Evolutionary conservation across 1,284 basidiomycete genomes (phyloP).

Genomic region (Xerocomus amazonicus): DNA sequence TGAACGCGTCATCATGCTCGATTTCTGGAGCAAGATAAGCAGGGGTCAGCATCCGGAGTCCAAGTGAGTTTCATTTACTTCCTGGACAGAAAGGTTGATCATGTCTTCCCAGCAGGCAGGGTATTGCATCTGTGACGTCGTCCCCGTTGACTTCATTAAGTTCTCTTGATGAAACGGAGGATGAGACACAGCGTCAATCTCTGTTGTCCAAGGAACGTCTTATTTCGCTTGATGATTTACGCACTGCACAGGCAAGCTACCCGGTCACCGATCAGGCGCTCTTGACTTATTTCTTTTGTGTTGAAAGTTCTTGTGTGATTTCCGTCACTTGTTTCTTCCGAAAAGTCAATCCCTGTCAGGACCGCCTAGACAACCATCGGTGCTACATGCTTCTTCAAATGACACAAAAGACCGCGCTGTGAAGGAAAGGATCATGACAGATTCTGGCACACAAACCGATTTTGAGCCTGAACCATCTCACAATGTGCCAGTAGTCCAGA

Average conservation of each 20-base stretch:
- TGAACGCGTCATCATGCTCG: slow-evolving; percentile 86
- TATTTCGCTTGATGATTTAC: slow-evolving; percentile 39
- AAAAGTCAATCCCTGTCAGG: slow-evolving; percentile 6
- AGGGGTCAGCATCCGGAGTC: slow-evolving; percentile 39
- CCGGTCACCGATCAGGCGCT: neutral
- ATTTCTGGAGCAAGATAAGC: slow-evolving; percentile 90
- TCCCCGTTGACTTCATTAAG: slow-evolving; percentile 75
- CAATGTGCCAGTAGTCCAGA: slow-evolving; percentile 7
- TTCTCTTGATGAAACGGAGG: slow-evolving; percentile 60
- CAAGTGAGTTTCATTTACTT: slow-evolving; percentile 37
- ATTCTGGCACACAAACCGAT: slow-evolving; percentile 30
- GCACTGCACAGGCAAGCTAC: slow-evolving; percentile 36
- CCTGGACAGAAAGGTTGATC: neutral
- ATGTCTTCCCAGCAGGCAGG: slow-evolving; percentile 30
- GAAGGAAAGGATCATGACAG: slow-evolving; percentile 14
- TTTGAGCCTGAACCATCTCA: slow-evolving; percentile 11
- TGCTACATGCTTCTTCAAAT: neutral
- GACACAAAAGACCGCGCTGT: slow-evolving; percentile 1
- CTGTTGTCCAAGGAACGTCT: slow-evolving; percentile 19
- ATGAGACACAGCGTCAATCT: slow-evolving; percentile 29
- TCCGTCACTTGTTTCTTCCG: slow-evolving; percentile 16
- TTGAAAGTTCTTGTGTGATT: slow-evolving; percentile 29
- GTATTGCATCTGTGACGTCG: slow-evolving; percentile 48
- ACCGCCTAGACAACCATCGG: neutral
- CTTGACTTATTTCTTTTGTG: slow-evolving; percentile 4